Evolutionary conservation across 1,284 basidiomycete genomes (phyloP), one percentile per base, ranked within the genome.

Genomic region (Afroboletus lepidellus): DNA sequence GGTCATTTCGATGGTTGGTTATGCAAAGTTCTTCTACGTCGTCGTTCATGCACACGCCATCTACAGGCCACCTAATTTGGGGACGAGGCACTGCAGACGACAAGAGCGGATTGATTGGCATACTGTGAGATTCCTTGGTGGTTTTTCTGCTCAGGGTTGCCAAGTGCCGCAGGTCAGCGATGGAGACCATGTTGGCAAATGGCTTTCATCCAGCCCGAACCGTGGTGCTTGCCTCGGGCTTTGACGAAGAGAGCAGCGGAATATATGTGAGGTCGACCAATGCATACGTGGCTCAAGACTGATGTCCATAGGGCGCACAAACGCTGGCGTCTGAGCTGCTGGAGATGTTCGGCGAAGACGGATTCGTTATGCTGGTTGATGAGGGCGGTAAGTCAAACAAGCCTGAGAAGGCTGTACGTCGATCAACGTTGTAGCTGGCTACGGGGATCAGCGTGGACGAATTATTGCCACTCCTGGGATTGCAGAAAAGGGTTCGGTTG

Each of bases 191-290:
- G 34, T 59, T 83, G 11, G 65, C 70, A 39, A 63, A 64, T 33
- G 75, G 69, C 32, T 81, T 76, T 65, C 60, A 65, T 30, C 81
- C 81, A 3, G 48, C 63, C 3, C 70, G 81, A 20, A 76, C 76
- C 0, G 71, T 85, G 45, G 74, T 87, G 7, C 67, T 85, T 18
- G 77, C 80, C 9, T 80, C 78, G 30, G 85, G 85, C 11, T 81
- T 80, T 55, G 85, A 87, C 62, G 85, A 87, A 63, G 85, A 87
- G 69, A 74, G 74, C 23, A 69, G 74, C 46, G 83, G 82, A 33
- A 72, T 73, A 41, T 74, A 77, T 42, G 69, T 71, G 48, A 54
- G 58, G 59, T 29, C 27, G 44, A 39, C 21, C n/a, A 4, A 16
- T 16, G 41, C 41, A 5, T 34, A 24, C 30, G 37, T 39, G 18